phyloP scores from a whole-genome alignment of 2,329 filamentous ascomycete species.

The Eurotiales sp. region DNA sequence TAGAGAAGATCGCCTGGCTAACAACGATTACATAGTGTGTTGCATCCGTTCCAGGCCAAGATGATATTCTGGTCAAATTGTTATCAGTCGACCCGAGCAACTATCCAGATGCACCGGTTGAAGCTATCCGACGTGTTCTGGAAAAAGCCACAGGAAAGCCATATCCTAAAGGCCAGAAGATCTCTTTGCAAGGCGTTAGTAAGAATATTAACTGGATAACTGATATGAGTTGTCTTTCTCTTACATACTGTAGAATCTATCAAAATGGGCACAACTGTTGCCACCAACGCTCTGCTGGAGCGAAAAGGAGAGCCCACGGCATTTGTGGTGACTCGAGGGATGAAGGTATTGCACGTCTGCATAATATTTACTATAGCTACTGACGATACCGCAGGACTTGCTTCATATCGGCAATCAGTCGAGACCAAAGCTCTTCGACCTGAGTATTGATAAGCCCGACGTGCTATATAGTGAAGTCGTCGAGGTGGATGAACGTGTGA shows the following conservation, averaged over 20 bases:
- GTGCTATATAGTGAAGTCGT: conserved; percentile 79
- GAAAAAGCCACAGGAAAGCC: neutral
- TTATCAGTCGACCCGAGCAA: conserved; percentile 4
- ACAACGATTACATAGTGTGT: neutral
- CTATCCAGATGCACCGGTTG: conserved; percentile 1
- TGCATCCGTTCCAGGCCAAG: conserved; percentile 4
- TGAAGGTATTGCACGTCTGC: neutral
- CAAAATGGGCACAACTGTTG: conserved; percentile 84
- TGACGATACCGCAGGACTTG: conserved; percentile 67
- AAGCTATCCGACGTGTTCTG: conserved; percentile 4
- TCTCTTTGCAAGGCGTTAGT: neutral
- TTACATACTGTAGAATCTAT: neutral
- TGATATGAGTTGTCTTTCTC: no score
- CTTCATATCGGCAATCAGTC: conserved; percentile 87
- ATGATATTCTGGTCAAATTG: conserved; percentile 5
- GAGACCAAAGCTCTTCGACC: conserved; percentile 83
- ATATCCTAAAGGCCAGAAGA: neutral
- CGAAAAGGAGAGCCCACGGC: conserved; percentile 85
- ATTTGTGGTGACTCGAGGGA: conserved; percentile 76
- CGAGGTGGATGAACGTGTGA: conserved; percentile 84
- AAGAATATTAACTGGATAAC: no score
- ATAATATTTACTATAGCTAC: neutral
- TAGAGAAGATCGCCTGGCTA: neutral
- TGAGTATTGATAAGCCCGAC: conserved; percentile 80
- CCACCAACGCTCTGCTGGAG: conserved; percentile 85